phyloP scores from a whole-genome alignment of 306 rosid genomes.

The Biancaea sappan region DNA sequence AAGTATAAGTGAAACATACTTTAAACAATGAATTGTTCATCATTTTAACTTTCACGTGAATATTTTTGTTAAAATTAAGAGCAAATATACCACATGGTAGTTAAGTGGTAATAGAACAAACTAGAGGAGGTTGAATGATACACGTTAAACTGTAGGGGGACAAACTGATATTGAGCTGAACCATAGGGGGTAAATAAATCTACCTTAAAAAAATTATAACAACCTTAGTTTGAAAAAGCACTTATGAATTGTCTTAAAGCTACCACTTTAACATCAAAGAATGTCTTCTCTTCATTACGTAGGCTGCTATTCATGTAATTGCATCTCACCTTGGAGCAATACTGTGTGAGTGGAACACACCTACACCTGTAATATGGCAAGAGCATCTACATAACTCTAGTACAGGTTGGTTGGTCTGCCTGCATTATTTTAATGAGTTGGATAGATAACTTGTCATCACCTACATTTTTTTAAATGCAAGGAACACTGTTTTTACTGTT shows the following conservation, averaged over 20 bases:
- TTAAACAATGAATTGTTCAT: no score
- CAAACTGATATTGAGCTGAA: background rate
- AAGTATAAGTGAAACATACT: no score
- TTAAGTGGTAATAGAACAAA: background rate
- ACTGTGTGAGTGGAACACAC: constrained; percentile 86
- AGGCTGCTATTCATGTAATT: constrained; percentile 75
- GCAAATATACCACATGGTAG: no score
- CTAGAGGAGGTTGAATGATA: background rate
- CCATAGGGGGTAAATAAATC: background rate
- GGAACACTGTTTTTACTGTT: constrained; percentile 27
- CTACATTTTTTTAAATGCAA: no score
- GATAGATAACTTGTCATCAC: background rate
- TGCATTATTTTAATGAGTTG: constrained; percentile 17
- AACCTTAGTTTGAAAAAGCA: background rate
- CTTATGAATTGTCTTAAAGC: constrained; percentile 8
- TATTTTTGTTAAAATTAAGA: no score
- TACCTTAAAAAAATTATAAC: no score
- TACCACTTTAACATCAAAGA: background rate
- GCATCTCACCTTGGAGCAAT: constrained; percentile 76
- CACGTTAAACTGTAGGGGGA: background rate
- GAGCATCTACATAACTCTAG: constrained; percentile 77
- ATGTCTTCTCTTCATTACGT: constrained; percentile 35
- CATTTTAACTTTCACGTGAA: no score
- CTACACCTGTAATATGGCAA: constrained; percentile 92
- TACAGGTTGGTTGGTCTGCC: constrained; percentile 54